These are phyloP conservation scores for Rhynchosporium secalis DNA, from an alignment of 2,329 filamentous ascomycete genomes.

Conservation along the genomic window DNA sequence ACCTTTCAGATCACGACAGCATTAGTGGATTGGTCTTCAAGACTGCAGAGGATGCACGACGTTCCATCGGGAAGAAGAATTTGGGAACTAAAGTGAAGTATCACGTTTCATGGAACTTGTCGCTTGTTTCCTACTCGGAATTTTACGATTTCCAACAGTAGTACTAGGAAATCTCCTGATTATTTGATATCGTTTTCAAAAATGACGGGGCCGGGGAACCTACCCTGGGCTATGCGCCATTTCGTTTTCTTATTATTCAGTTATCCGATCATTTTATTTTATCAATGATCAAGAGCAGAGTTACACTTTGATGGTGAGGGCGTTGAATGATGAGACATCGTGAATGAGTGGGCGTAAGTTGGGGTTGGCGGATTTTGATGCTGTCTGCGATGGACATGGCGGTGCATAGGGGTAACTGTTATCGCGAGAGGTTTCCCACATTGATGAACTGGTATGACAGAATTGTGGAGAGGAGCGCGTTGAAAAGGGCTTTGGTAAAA, in stretches of 20 bases:
- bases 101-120: conserved; percentile 29
- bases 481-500: conserved; percentile 31
- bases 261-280: conserved; percentile 30
- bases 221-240: conserved; percentile 32
- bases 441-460: conserved; percentile 33
- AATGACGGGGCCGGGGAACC: neutral
- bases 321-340: conserved; percentile 32
- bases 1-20: conserved; percentile 34
- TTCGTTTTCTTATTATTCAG: conserved; percentile 26
- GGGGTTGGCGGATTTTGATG: conserved; percentile 38
- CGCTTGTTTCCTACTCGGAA: conserved; percentile 7
- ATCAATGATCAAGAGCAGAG: conserved; percentile 25
- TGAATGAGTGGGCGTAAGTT: conserved; percentile 34
- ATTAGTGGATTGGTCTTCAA: conserved; percentile 28
- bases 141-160: no score
- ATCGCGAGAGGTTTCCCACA: conserved; percentile 35
- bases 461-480: conserved; percentile 28
- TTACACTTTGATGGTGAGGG: conserved; percentile 34
- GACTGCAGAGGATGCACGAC: conserved; percentile 26
- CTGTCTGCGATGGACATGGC: conserved; percentile 37
- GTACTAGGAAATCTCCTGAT: no score
- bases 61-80: conserved; percentile 31
- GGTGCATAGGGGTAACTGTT: conserved; percentile 34
- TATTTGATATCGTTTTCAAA: no score
- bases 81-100: conserved; percentile 14